Evolutionary conservation across 2,329 filamentous ascomycete species (phyloP).

Genomic region (Talaromyces sp.): DNA sequence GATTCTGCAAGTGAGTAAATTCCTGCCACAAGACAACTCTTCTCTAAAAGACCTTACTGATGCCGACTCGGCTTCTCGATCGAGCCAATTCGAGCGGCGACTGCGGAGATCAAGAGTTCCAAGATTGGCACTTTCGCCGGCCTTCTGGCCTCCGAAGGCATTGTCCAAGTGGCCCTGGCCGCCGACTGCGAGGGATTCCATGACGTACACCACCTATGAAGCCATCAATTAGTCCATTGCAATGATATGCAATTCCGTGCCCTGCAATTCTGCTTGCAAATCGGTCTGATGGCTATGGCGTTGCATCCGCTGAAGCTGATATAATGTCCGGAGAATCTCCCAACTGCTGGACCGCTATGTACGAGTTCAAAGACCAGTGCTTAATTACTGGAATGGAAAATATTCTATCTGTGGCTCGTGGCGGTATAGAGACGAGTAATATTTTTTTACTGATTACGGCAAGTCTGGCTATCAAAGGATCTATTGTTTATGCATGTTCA

Average conservation of each 20-base stretch:
- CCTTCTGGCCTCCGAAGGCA: neutral
- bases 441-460: neutral
- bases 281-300: neutral
- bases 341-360: neutral
- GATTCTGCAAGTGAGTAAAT: neutral
- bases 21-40: neutral
- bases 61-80: neutral
- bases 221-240: neutral
- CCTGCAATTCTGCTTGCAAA: neutral
- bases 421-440: constrained; percentile 5
- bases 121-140: neutral
- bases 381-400: neutral
- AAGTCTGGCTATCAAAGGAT: neutral
- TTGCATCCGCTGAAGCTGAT: neutral
- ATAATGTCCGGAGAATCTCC: neutral
- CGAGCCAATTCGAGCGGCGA: neutral
- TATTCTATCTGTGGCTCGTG: neutral
- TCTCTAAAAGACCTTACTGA: neutral
- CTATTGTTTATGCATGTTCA: too few species aligned
- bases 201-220: neutral
- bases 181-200: neutral
- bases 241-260: neutral
- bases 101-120: neutral
- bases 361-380: neutral
- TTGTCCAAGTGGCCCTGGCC: neutral